Conservation (phyloP, 805 yeast species). For the Metschnikowia shivogae region DNA sequence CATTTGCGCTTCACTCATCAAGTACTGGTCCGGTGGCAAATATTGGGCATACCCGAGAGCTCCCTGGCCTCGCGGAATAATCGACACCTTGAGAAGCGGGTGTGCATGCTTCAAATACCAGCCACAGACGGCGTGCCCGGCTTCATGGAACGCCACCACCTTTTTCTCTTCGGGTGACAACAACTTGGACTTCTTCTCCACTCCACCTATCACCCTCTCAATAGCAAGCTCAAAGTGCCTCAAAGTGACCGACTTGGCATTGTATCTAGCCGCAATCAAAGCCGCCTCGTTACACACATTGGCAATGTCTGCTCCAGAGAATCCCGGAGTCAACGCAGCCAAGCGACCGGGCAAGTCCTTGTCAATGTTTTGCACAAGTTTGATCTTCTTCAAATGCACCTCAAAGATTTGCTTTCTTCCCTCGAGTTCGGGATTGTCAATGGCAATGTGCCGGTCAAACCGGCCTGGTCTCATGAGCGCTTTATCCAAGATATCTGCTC, state of each 20-base stretch:
- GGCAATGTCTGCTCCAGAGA: slow-evolving; percentile 95
- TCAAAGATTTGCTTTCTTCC: slow-evolving; percentile 84
- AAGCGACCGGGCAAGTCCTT: slow-evolving; percentile 69
- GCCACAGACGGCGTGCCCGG: slow-evolving; percentile 95
- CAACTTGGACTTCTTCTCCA: slow-evolving; percentile 79
- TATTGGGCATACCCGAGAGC: slow-evolving; percentile 96
- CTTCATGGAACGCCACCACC: slow-evolving; percentile 91
- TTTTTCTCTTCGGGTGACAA: slow-evolving; percentile 76
- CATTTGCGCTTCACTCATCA: slow-evolving; percentile 72
- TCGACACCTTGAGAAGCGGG: slow-evolving; percentile 88
- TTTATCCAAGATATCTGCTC: slow-evolving; percentile 85
- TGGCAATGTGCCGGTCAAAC: slow-evolving; percentile 83
- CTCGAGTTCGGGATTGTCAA: slow-evolving; percentile 83
- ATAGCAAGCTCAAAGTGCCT: slow-evolving; percentile 87
- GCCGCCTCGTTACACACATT: slow-evolving; percentile 95
- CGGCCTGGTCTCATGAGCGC: slow-evolving; percentile 93
- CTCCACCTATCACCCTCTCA: slow-evolving; percentile 92
- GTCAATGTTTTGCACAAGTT: slow-evolving; percentile 45
- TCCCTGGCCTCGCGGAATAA: slow-evolving; percentile 91
- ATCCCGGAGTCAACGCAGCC: slow-evolving; percentile 92
- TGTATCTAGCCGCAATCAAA: slow-evolving; percentile 80
- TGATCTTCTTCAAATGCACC: slow-evolving; percentile 69
- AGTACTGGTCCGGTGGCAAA: slow-evolving; percentile 82
- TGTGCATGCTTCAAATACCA: slow-evolving; percentile 88
- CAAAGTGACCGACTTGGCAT: slow-evolving; percentile 56